A percentile compares a stretch with the other conserved stretches of the same genome.
Conservation (phyloP, 441 rosid genomes). For the Adansonia grandidieri region DNA sequence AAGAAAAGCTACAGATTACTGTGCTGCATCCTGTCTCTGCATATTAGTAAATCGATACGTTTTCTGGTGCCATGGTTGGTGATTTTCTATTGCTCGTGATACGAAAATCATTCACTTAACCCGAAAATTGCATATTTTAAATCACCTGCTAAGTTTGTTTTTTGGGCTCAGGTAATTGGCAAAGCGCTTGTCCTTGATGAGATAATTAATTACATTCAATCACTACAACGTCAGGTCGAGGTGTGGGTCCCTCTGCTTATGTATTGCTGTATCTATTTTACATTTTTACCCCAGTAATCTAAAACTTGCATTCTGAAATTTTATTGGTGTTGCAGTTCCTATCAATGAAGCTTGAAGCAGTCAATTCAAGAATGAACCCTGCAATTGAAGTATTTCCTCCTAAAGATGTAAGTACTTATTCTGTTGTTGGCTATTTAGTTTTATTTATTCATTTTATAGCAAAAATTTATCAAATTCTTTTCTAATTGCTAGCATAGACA, state of each 20-base stretch:
- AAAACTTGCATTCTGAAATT: conserved; percentile 4
- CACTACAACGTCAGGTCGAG: conserved; percentile 83
- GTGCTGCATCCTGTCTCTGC: neutral
- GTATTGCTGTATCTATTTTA: neutral
- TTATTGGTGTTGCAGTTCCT: conserved; percentile 59
- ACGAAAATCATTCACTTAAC: neutral
- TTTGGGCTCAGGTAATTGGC: conserved; percentile 67
- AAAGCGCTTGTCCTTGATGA: conserved; percentile 89
- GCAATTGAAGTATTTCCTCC: conserved; percentile 66
- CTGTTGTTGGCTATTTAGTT: neutral
- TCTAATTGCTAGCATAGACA: neutral
- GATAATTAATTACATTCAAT: conserved; percentile 87
- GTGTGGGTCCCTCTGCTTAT: conserved; percentile 36
- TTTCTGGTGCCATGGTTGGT: neutral
- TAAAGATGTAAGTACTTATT: conserved; percentile 56
- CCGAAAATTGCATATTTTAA: neutral
- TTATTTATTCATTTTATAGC: neutral
- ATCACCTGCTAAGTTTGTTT: conserved; percentile 30
- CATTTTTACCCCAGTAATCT: neutral
- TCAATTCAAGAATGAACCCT: conserved; percentile 62
- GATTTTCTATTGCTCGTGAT: neutral
- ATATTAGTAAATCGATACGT: neutral
- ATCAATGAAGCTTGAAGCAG: conserved; percentile 92
- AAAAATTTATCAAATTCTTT: neutral
- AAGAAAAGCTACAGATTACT: neutral